These are phyloP conservation scores for Cryptosporidium viatorum DNA, from an alignment of 169 alveolate species.

Conservation along the genomic window DNA sequence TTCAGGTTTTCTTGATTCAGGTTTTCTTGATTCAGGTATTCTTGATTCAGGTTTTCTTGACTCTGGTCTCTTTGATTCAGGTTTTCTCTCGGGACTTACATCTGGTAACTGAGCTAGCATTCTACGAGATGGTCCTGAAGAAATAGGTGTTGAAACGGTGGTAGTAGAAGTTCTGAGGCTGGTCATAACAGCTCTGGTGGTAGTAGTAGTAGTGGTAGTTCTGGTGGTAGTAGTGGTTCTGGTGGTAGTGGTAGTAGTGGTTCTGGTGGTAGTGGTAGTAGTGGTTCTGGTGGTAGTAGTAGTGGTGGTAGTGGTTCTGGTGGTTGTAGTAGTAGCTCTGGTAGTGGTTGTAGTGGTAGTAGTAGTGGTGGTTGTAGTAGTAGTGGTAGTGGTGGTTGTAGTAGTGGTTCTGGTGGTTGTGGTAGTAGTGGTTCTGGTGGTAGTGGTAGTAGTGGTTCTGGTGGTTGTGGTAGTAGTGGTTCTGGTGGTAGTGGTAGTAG, in stretches of 20 bases:
- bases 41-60: not conserved
- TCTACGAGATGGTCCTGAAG: constrained; percentile 11
- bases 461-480: not conserved
- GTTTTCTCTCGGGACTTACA: not conserved
- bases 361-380: not conserved
- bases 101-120: not conserved
- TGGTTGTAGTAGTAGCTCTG: constrained; percentile 9
- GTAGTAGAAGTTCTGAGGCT: constrained; percentile 15
- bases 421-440: not conserved
- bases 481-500: not conserved
- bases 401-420: constrained; percentile 9
- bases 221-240: constrained; percentile 25
- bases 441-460: not conserved
- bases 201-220: constrained; percentile 20
- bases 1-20: not conserved
- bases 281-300: constrained; percentile 6
- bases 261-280: not conserved
- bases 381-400: constrained; percentile 11
- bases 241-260: not conserved
- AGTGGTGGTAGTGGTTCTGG: constrained; percentile 1
- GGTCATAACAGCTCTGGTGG: not conserved
- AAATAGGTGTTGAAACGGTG: not conserved
- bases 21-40: not conserved
- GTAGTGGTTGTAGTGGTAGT: constrained; percentile 17
- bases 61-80: not conserved